A percentile compares a stretch with the other conserved stretches of the same genome.
These are phyloP conservation scores for Byssochlamys sp. DNA, from an alignment of 2,329 filamentous ascomycete genomes.

Conservation along the genomic window DNA sequence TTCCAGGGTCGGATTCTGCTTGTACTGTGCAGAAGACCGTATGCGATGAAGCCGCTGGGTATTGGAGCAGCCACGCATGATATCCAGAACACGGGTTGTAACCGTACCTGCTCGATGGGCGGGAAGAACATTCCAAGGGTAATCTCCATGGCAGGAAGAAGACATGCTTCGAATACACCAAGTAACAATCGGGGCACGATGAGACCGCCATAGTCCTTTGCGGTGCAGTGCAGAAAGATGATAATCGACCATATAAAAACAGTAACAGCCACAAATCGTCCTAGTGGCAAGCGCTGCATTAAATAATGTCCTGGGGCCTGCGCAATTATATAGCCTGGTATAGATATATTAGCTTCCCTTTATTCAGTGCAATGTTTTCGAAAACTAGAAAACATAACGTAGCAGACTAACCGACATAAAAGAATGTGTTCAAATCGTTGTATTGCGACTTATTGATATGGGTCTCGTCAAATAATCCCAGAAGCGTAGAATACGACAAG, in stretches of 20 bases:
- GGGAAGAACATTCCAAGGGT: slow-evolving; percentile 39
- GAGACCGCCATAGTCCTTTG: slow-evolving; percentile 24
- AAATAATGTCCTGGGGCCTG: slow-evolving; percentile 33
- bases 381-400: not conserved
- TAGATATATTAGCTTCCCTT: not conserved
- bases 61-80: slow-evolving; percentile 21
- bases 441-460: slow-evolving; percentile 29
- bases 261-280: slow-evolving; percentile 22
- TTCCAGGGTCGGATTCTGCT: slow-evolving; percentile 22
- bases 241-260: slow-evolving; percentile 28
- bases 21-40: slow-evolving; percentile 30
- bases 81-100: slow-evolving; percentile 44
- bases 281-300: slow-evolving; percentile 32
- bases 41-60: slow-evolving; percentile 30
- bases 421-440: slow-evolving; percentile 35
- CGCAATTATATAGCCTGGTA: slow-evolving; percentile 27
- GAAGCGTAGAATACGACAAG: slow-evolving; percentile 31
- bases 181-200: slow-evolving; percentile 29
- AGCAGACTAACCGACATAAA: slow-evolving; percentile 29
- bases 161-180: slow-evolving; percentile 26
- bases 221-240: slow-evolving; percentile 31
- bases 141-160: slow-evolving; percentile 35
- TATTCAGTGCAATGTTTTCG: not conserved
- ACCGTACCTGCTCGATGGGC: slow-evolving; percentile 35
- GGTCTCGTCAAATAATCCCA: slow-evolving; percentile 35